phyloP scores from a whole-genome alignment of 805 yeast species.

The Citeromyces nyonsensis region DNA sequence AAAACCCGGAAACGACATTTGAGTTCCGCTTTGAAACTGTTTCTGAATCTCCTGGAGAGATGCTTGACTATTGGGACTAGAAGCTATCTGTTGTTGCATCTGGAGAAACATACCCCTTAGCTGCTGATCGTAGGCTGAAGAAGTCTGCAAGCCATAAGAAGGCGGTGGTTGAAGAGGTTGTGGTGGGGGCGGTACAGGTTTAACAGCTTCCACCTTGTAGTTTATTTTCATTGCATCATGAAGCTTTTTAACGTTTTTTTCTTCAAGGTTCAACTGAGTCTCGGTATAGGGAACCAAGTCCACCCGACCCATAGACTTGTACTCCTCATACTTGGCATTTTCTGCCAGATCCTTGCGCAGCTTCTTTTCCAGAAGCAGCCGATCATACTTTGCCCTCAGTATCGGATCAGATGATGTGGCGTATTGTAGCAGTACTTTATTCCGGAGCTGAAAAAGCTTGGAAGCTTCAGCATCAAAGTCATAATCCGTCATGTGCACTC shows the following conservation, averaged over 20 bases:
- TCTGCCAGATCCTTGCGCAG: conserved; percentile 3
- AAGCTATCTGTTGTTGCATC: background rate
- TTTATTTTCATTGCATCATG: background rate
- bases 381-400: conserved; percentile 7
- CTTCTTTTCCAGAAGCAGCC: conserved; percentile 8
- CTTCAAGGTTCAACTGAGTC: background rate
- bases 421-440: conserved; percentile 7
- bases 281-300: conserved; percentile 1
- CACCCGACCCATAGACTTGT: conserved; percentile 1
- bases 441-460: conserved; percentile 7
- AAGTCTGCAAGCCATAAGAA: too few species aligned
- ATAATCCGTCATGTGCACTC: background rate
- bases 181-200: background rate
- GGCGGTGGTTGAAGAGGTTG: background rate
- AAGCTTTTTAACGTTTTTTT: background rate
- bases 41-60: too few species aligned
- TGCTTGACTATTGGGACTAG: background rate
- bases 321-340: background rate
- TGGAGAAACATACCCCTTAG: background rate
- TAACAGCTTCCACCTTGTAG: background rate
- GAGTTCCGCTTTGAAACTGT: too few species aligned
- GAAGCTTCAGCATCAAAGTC: conserved; percentile 7
- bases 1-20: too few species aligned
- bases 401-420: conserved; percentile 9
- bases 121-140: background rate